Conservation (phyloP, 73 alveolate genomes). For the Paramecium primaurelia region DNA sequence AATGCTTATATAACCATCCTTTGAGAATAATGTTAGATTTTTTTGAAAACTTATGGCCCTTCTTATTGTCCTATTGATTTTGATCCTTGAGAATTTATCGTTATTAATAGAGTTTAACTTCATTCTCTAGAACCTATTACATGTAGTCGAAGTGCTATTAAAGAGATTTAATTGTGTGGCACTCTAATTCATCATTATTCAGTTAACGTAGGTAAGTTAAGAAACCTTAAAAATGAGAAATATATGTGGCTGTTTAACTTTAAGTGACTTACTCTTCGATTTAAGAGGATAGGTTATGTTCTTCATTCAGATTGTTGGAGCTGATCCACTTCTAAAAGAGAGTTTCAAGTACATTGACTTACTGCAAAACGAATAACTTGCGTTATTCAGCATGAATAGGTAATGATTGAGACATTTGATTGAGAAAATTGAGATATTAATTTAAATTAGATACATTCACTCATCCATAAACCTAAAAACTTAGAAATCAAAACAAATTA, state of each 20-base stretch:
- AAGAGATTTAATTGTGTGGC: background rate
- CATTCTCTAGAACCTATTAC: background rate
- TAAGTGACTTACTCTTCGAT: background rate
- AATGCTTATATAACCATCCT: constrained; percentile 9
- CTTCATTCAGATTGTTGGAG: background rate
- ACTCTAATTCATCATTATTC: background rate
- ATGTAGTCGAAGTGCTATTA: background rate
- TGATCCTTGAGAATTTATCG: background rate
- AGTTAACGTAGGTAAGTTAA: background rate
- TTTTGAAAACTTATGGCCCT: constrained; percentile 8
- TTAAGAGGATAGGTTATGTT: background rate
- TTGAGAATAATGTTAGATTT: background rate
- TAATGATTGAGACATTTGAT: background rate
- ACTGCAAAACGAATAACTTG: background rate
- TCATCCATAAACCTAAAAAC: background rate
- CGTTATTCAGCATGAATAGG: background rate
- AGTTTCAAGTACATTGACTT: background rate
- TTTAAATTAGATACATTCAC: background rate
- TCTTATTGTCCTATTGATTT: background rate
- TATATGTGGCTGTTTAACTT: background rate
- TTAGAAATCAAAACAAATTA: background rate
- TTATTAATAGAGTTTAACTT: background rate
- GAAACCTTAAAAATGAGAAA: background rate
- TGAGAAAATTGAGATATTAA: background rate
- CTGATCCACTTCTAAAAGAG: background rate